Conservation (phyloP, 2,329 filamentous ascomycete species). For the Beauveria bassiana region DNA sequence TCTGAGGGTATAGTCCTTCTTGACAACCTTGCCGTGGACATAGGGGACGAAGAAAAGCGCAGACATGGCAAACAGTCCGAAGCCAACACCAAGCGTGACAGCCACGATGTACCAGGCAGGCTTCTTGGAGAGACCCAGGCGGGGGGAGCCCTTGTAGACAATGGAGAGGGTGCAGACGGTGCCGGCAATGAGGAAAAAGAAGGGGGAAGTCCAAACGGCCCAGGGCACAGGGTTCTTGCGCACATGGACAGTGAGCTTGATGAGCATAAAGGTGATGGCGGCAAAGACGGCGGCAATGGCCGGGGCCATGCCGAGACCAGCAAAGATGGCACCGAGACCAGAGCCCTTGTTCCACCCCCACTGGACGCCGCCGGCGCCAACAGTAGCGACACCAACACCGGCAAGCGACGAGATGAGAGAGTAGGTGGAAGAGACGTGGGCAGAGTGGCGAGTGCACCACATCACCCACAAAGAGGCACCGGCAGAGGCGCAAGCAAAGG, state of each 20-base stretch:
- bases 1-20: slow-evolving; percentile 57
- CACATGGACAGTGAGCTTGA: slow-evolving; percentile 63
- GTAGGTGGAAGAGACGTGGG: slow-evolving; percentile 67
- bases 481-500: slow-evolving; percentile 56
- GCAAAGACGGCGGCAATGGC: slow-evolving; percentile 57
- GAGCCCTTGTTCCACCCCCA: slow-evolving; percentile 65
- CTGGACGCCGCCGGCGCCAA: slow-evolving; percentile 52
- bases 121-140: slow-evolving; percentile 56
- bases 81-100: slow-evolving; percentile 58
- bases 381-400: slow-evolving; percentile 61
- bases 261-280: slow-evolving; percentile 62
- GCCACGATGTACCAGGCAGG: slow-evolving; percentile 58
- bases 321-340: slow-evolving; percentile 65
- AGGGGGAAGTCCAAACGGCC: slow-evolving; percentile 65
- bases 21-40: slow-evolving; percentile 58
- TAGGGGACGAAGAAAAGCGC: slow-evolving; percentile 68
- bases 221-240: slow-evolving; percentile 64
- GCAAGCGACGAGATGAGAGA: slow-evolving; percentile 62
- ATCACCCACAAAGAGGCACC: slow-evolving; percentile 67
- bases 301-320: slow-evolving; percentile 64
- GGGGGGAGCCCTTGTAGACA: slow-evolving; percentile 74
- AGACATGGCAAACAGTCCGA: slow-evolving; percentile 50
- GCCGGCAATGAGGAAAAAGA: slow-evolving; percentile 70
- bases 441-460: slow-evolving; percentile 69
- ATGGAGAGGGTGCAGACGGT: slow-evolving; percentile 70